Base-by-base conservation (phyloP, 768 basidiomycete species). In the Pisolithus marmoratus region DNA sequence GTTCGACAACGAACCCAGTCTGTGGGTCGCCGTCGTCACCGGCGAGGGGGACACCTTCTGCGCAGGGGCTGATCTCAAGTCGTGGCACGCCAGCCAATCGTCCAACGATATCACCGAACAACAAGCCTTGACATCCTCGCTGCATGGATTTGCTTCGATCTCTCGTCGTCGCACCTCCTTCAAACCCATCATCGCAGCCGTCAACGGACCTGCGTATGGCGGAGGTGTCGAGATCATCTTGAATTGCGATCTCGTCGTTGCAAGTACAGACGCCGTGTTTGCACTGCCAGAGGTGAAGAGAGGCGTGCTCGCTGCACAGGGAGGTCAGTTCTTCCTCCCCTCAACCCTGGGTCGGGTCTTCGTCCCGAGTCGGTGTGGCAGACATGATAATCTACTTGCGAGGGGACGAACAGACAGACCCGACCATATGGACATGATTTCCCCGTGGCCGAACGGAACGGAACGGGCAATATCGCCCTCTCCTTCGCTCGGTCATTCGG, bases 151-250 rank as follows among this genome's bases (percentile, higher is more conserved):
- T 64, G 90, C 78, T 1, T 79, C 85, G 34, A 69, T 92, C 37
- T 90, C 88, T 2, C 79, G 85, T 23, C 77, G 90, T 4, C 75
- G 73, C 38, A 65, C 64, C 34, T 79, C 80, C 1, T 72, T 66
- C 54, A 91, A 91, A 61, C 87, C 87, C 6, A 79, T 90, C 48
- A 84, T 91, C 44, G 90, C 89, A 12, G 89, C 90, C 3, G 88
- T 90, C 1, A 79, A 82, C 52, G 89, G 89, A n/a, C 77, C 83
- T 27, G 80, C 83, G 0, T 80, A 79, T 44, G 84, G 84, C 31
- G 85, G 85, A 2, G 85, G 83, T 7, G 71, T 79, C 55, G 85
- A 86, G 61, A 75, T 87, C 46, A 56, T 88, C 2, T 58, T 90
- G 5, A 92, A 91, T 57, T 90, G 87, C 54, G 90, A 91, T 60